A percentile compares a stretch with the other conserved stretches of the same genome.
phyloP scores from a whole-genome alignment of 2,329 filamentous ascomycete genomes.

The Botrytis squamosa region DNA sequence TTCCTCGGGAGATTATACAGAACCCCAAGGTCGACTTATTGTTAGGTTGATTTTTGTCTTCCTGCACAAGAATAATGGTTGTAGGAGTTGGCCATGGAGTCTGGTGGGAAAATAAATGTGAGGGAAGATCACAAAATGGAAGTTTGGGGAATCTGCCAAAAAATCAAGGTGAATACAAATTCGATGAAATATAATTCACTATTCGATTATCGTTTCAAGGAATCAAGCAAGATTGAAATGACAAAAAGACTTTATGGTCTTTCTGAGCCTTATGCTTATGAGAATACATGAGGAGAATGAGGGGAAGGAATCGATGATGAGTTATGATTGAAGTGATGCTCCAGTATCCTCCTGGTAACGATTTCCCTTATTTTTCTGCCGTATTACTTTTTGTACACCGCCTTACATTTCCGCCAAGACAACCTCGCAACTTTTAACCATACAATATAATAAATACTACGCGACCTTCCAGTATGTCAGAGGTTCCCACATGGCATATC shows the following conservation, averaged over 20 bases:
- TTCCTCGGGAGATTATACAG: conserved; percentile 9
- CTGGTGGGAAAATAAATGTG: conserved; percentile 19
- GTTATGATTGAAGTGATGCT: conserved; percentile 11
- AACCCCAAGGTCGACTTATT: conserved; percentile 53
- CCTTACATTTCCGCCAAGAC: not conserved
- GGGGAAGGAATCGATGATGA: conserved; percentile 1
- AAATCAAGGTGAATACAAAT: conserved; percentile 5
- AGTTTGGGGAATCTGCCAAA: conserved; percentile 2
- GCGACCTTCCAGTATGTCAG: not conserved
- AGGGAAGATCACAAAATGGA: conserved; percentile 13
- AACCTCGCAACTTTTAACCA: not conserved
- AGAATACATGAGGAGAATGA: conserved; percentile 19
- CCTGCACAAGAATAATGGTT: conserved; percentile 16
- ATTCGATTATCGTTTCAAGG: conserved; percentile 12
- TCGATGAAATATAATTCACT: conserved; percentile 12
- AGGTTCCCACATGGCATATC: not conserved
- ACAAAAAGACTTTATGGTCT: conserved; percentile 19
- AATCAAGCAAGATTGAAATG: conserved; percentile 21
- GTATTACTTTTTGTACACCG: not conserved
- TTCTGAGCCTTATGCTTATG: conserved; percentile 16
- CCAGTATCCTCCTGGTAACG: not conserved
- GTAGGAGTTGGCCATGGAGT: conserved; percentile 22
- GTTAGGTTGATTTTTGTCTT: conserved; percentile 48
- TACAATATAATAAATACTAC: not conserved
- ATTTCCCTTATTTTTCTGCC: conserved; percentile 8